Evolutionary conservation across 2,329 filamentous ascomycete genomes (phyloP), one percentile per base, ranked within the genome.

Genomic region (Monosporascus ibericus): DNA sequence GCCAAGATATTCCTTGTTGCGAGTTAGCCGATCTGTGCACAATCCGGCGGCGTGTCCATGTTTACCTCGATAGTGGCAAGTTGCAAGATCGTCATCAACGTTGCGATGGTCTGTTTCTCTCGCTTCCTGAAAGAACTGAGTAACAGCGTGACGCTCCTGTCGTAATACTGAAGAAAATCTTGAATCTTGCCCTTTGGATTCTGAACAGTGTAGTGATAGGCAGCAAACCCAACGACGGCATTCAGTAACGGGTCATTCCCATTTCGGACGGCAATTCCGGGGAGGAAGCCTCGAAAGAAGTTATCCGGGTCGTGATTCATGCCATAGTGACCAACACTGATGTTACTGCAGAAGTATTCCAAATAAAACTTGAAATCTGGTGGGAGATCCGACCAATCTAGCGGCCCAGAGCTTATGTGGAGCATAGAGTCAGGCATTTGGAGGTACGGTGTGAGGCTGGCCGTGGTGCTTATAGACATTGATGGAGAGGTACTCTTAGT

Each of bases 21-120:
- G 51, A 18, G 44, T 57, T 40, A 64, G 58, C 51, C 42, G 22
- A 46, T 17, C 9, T 46, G 15, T 24, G 24, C 42, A 46, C 22
- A 22, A 27, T 17, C 14, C 27, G 22, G 47, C 8, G 15, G 20
- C 49, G 60, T 55, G 42, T 9, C 22, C 48, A 30, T 18, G 58
- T 75, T 64, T 76, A 95, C 91, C 81, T 99, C 94, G 52, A 96
- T 94, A 3, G 90, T 95, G 51, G 92, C 91, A 48, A 97, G 80
- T 63, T 97, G 92, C 42, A 99, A 73, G 20, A 97, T 92, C 0
- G 92, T 95, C 54, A 96, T 69, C 34, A 97, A 75, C 0, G 87
- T 96, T 6, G 86, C 81, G 48, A 91, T 77, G 36, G 75, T 87
- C 58, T 89, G 85, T 55, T 82, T 82, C 57, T 90, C 85, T 52